Evolutionary conservation across 495 filamentous ascomycete genomes (phyloP).

Genomic region (Parmelia sp.): DNA sequence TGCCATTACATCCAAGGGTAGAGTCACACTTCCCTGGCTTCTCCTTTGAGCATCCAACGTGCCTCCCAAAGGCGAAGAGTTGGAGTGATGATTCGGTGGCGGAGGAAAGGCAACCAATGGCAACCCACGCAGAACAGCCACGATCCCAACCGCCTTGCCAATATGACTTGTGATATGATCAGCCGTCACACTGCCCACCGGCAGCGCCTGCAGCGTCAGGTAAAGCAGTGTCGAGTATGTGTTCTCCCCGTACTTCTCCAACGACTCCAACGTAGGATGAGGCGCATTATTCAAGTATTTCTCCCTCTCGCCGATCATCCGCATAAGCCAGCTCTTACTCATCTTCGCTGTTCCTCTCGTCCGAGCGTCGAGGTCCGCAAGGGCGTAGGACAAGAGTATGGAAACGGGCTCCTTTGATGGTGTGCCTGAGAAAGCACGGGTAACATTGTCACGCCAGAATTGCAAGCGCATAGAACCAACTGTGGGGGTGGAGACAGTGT

Average conservation of each 20-base stretch:
- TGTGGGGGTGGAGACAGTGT: conserved; percentile 72
- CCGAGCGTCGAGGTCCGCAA: conserved; percentile 52
- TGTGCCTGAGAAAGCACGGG: conserved; percentile 60
- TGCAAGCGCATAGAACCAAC: conserved; percentile 84
- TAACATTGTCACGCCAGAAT: conserved; percentile 85
- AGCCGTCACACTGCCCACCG: conserved; percentile 69
- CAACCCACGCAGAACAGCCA: conserved; percentile 72
- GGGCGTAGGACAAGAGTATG: conserved; percentile 67
- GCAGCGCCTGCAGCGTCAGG: conserved; percentile 69
- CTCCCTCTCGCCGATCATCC: conserved; percentile 73
- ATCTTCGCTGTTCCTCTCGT: conserved; percentile 51
- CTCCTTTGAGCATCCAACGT: conserved; percentile 33
- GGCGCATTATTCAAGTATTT: conserved; percentile 78
- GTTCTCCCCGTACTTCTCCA: conserved; percentile 87
- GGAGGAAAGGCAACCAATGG: conserved; percentile 76
- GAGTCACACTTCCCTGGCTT: conserved; percentile 59
- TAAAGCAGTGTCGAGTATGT: conserved; percentile 95
- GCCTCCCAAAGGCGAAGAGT: conserved; percentile 35
- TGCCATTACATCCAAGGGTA: conserved; percentile 89
- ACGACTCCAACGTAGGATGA: conserved; percentile 60
- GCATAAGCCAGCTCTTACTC: conserved; percentile 73
- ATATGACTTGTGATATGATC: conserved; percentile 93
- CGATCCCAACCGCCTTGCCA: conserved; percentile 86
- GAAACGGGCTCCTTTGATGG: conserved; percentile 88
- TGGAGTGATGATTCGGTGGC: conserved; percentile 50